phyloP scores from a whole-genome alignment of 2,329 filamentous ascomycete genomes.

The Apiospora aurea region DNA sequence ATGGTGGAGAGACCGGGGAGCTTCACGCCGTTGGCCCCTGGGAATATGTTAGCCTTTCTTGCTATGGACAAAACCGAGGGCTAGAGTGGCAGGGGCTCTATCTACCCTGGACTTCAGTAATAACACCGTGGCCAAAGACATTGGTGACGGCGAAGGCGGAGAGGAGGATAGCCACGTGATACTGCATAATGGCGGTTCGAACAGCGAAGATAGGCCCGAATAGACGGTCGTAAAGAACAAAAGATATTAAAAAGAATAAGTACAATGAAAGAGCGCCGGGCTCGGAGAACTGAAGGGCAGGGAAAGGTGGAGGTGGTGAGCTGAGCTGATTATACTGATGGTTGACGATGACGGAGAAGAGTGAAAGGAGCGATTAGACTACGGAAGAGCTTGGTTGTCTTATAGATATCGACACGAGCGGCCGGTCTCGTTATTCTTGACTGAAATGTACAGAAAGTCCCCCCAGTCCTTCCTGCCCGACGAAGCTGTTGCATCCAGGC shows the following conservation, averaged over 20 bases:
- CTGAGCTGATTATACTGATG: background rate
- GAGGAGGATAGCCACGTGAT: constrained; percentile 27
- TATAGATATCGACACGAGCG: background rate
- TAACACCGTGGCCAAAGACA: constrained; percentile 30
- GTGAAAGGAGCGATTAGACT: background rate
- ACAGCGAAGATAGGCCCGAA: background rate
- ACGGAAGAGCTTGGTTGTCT: background rate
- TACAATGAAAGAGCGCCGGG: constrained; percentile 21
- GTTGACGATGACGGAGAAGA: background rate
- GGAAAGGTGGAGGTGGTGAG: background rate
- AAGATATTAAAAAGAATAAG: background rate
- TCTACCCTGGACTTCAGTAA: constrained; percentile 29
- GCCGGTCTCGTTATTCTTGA: background rate
- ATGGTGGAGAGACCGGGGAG: constrained; percentile 47
- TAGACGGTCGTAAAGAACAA: background rate
- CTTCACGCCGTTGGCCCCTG: constrained; percentile 30
- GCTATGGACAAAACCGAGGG: background rate
- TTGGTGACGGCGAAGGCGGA: constrained; percentile 30
- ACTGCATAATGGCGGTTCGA: constrained; percentile 29
- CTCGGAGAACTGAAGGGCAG: background rate
- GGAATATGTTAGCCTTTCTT: background rate
- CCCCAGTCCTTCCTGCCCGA: background rate
- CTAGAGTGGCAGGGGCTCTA: background rate
- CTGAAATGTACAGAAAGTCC: too few relatives aligned
- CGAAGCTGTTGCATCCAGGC: too few relatives aligned